Percentiles rank a stretch among this genome's conserved stretches.
Conservation (phyloP, 1,284 basidiomycete species). For the Tylopilus microsporus region DNA sequence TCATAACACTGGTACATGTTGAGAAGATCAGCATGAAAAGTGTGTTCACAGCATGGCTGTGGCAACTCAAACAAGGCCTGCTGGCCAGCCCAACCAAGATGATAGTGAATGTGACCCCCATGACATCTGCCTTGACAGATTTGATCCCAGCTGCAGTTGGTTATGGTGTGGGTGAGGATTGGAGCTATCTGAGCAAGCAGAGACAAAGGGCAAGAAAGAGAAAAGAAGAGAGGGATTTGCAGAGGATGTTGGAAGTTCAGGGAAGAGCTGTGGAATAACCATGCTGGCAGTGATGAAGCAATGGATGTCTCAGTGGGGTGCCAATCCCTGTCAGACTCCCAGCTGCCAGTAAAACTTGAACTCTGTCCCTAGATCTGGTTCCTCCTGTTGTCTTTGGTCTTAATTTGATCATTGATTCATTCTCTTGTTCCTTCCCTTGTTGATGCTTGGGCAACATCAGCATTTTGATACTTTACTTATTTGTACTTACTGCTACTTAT, state of each 20-base stretch:
- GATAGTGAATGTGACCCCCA: not conserved
- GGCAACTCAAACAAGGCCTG: slow-evolving; percentile 29
- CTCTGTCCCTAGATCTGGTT: too few species aligned
- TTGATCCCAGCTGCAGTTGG: slow-evolving; percentile 39
- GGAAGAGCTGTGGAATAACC: not conserved
- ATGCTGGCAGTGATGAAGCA: too few species aligned
- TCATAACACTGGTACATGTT: too few species aligned
- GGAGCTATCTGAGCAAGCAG: slow-evolving; percentile 52
- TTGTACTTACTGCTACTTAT: too few species aligned
- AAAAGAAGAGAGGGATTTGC: slow-evolving; percentile 35
- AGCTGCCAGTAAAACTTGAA: too few species aligned
- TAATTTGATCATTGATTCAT: too few species aligned
- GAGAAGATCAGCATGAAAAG: slow-evolving; percentile 39
- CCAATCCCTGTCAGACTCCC: too few species aligned
- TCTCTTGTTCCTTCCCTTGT: too few species aligned
- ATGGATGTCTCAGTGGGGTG: too few species aligned
- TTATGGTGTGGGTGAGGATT: slow-evolving; percentile 49
- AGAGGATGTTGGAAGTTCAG: slow-evolving; percentile 31
- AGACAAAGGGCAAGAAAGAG: slow-evolving; percentile 40
- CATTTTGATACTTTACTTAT: too few species aligned
- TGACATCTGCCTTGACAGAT: slow-evolving; percentile 6
- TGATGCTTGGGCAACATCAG: too few species aligned
- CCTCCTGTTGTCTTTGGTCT: too few species aligned
- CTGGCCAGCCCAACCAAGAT: slow-evolving; percentile 1
- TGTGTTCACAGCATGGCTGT: slow-evolving; percentile 36